Conservation (phyloP, 2,329 filamentous ascomycete genomes). For the Plenodomus biglobosus region DNA sequence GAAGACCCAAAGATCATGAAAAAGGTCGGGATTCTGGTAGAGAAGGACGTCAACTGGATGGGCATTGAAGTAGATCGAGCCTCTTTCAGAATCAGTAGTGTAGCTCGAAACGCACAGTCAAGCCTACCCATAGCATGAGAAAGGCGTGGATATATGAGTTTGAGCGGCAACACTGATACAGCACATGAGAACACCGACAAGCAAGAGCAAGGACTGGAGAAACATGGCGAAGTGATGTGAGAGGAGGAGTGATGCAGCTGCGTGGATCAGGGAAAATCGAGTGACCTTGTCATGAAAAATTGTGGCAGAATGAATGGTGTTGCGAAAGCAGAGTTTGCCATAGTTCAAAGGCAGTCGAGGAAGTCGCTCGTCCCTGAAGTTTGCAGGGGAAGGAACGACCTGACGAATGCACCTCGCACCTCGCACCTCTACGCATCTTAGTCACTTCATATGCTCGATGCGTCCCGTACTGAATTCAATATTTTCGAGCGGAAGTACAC, state of each 20-base stretch:
- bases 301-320: too few relatives aligned
- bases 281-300: not conserved
- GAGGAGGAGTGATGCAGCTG: not conserved
- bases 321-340: too few relatives aligned
- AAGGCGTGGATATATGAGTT: not conserved
- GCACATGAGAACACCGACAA: too few relatives aligned
- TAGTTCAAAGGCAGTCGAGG: too few relatives aligned
- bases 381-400: too few relatives aligned
- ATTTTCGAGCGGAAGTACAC: too few relatives aligned
- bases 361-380: too few relatives aligned
- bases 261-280: not conserved
- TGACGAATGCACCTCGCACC: too few relatives aligned
- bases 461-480: too few relatives aligned
- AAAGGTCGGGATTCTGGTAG: conserved; percentile 34
- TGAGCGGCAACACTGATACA: too few relatives aligned
- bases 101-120: not conserved
- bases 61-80: conserved; percentile 32
- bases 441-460: too few relatives aligned
- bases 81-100: conserved; percentile 16
- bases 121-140: not conserved
- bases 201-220: not conserved
- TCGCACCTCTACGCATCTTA: too few relatives aligned
- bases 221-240: not conserved
- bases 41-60: conserved; percentile 30
- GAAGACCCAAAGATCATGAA: conserved; percentile 30